Evolutionary conservation across 2,329 filamentous ascomycete species (phyloP).

Genomic region (Microascus cirrosus): DNA sequence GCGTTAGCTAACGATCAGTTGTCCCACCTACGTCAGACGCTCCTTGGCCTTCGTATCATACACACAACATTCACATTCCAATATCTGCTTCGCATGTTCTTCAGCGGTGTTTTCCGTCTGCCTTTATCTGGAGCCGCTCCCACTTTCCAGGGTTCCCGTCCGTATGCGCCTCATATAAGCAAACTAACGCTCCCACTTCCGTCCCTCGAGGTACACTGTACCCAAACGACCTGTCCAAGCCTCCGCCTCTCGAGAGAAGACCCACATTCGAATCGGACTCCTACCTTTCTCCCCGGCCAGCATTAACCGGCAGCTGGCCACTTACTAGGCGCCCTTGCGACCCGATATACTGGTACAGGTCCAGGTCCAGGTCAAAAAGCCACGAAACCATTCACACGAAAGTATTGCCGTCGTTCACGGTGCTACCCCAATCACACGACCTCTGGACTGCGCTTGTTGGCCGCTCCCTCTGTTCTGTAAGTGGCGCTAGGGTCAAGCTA

Average conservation of each 20-base stretch:
- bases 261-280: not conserved
- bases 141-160: not conserved
- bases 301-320: not conserved
- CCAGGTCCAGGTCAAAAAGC: not conserved
- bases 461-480: not conserved
- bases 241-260: not conserved
- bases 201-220: not conserved
- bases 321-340: not conserved
- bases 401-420: not conserved
- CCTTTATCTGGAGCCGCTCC: not conserved
- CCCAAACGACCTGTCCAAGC: not conserved
- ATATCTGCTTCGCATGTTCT: not conserved
- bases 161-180: not conserved
- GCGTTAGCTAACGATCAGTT: not conserved
- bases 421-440: not conserved
- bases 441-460: not conserved
- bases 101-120: not conserved
- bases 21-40: not conserved
- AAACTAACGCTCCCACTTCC: not conserved
- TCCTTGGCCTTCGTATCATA: not conserved
- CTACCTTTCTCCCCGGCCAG: not conserved
- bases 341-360: not conserved
- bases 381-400: not conserved
- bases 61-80: not conserved
- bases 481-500: slow-evolving; percentile 2